These are phyloP conservation scores for Leccinum subgranulosum DNA, from an alignment of 768 basidiomycete species.

Conservation along the genomic window DNA sequence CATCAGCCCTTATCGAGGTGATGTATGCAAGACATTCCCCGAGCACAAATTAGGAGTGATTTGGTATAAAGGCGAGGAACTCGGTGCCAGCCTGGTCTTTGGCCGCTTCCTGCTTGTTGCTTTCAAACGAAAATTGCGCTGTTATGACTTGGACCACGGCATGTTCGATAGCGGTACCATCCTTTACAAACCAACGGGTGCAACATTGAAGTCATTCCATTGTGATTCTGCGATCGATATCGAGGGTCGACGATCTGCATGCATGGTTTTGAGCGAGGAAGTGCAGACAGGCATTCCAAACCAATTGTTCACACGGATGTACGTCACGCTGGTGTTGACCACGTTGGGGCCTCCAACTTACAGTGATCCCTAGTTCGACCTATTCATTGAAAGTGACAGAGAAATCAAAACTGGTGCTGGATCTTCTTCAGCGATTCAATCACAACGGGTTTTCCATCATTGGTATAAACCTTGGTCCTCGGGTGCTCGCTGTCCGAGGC, in stretches of 20 bases:
- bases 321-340: background rate
- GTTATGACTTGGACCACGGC: constrained; percentile 9
- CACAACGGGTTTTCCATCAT: background rate
- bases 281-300: background rate
- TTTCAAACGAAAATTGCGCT: constrained; percentile 9
- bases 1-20: background rate
- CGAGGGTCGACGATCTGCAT: constrained; percentile 14
- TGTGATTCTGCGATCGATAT: constrained; percentile 10
- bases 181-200: constrained; percentile 3
- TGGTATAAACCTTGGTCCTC: constrained; percentile 11
- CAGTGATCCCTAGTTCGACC: constrained; percentile 1
- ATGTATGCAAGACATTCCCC: background rate
- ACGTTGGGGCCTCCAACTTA: background rate
- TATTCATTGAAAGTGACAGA: constrained; percentile 3
- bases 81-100: background rate
- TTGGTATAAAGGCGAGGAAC: background rate
- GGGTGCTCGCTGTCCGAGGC: constrained; percentile 8
- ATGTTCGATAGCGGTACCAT: background rate
- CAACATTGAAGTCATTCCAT: background rate
- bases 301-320: constrained; percentile 1
- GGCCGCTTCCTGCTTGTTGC: constrained; percentile 14
- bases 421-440: constrained; percentile 11
- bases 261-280: constrained; percentile 7
- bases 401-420: constrained; percentile 2
- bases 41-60: constrained; percentile 1